Evolutionary conservation across 257 asterid genomes (phyloP).

Genomic region (Solanum gracilifrons): DNA sequence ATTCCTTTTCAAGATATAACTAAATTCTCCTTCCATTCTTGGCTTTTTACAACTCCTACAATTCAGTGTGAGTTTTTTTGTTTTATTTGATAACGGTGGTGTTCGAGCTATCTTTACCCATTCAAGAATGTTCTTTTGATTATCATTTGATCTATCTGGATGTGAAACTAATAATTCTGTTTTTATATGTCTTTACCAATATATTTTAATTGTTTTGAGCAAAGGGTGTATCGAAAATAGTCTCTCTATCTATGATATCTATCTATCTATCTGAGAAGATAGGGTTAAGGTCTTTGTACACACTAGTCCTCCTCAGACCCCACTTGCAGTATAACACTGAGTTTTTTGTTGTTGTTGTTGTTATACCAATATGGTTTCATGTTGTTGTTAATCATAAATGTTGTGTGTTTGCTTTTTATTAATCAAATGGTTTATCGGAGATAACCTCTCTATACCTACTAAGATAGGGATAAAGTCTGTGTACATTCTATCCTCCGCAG

Average conservation of each 20-base stretch:
- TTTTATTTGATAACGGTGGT: background rate
- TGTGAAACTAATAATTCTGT: too few relatives aligned
- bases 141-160: background rate
- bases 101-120: background rate
- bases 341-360: background rate
- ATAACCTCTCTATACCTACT: too few relatives aligned
- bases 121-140: background rate
- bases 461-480: background rate
- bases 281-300: background rate
- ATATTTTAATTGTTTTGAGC: background rate
- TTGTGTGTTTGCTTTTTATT: background rate
- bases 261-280: too few relatives aligned
- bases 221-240: fast-evolving
- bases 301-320: too few relatives aligned
- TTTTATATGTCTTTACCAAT: background rate
- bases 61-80: background rate
- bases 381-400: background rate
- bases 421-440: too few relatives aligned
- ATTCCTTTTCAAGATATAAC: background rate
- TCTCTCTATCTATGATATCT: too few relatives aligned
- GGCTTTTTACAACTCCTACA: background rate
- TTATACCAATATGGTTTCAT: background rate
- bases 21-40: background rate
- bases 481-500: too few relatives aligned
- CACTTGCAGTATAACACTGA: too few relatives aligned